phyloP scores from a whole-genome alignment of 164 flowering plant species.

The Aristolochia contorta region DNA sequence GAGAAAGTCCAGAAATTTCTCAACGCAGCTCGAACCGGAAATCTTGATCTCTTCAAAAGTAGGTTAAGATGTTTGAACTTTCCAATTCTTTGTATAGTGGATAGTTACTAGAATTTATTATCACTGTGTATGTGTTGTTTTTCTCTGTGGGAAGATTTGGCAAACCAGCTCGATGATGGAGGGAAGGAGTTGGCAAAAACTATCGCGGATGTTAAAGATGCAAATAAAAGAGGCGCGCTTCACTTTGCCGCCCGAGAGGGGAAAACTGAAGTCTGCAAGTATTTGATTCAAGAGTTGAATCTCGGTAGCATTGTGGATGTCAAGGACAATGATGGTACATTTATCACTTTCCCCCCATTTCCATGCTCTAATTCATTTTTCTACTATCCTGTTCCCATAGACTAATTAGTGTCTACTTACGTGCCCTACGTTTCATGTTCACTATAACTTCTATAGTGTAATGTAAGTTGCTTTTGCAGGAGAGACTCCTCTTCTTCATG shows the following conservation, averaged over 20 bases:
- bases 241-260: constrained; percentile 98
- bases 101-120: background rate
- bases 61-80: constrained; percentile 5
- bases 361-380: background rate
- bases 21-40: constrained; percentile 73
- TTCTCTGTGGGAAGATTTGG: constrained; percentile 29
- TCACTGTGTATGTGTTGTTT: constrained; percentile 1
- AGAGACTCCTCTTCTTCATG: constrained; percentile 90
- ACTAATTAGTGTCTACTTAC: background rate
- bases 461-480: constrained; percentile 31
- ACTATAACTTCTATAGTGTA: too few relatives aligned
- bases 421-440: background rate
- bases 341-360: background rate
- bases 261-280: constrained; percentile 78
- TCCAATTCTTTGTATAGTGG: background rate
- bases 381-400: background rate
- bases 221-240: constrained; percentile 83
- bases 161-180: constrained; percentile 47
- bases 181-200: constrained; percentile 65
- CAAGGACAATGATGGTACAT: constrained; percentile 77
- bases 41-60: constrained; percentile 79
- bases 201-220: constrained; percentile 75
- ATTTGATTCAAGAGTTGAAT: constrained; percentile 72
- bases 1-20: constrained; percentile 72
- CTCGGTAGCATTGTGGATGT: constrained; percentile 41